Percentiles rank a stretch among this genome's conserved stretches.
Conservation (phyloP, 2,329 filamentous ascomycete species). For the Cytospora piceicola region DNA sequence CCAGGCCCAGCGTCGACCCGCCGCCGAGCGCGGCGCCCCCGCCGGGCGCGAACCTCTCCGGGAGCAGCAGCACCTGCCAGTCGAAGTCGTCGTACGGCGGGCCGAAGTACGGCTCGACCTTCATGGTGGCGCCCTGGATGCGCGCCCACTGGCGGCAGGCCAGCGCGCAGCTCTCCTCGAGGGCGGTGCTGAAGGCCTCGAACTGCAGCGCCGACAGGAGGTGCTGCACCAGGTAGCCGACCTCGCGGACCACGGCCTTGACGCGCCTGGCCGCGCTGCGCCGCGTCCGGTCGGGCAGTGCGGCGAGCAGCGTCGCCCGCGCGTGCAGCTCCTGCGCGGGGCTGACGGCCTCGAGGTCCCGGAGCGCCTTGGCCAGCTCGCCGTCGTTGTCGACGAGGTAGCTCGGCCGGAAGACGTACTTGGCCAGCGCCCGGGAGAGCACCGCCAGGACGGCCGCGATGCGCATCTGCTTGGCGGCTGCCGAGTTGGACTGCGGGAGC, state of each 20-base stretch:
- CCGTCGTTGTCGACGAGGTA: conserved; percentile 41
- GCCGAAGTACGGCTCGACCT: conserved; percentile 44
- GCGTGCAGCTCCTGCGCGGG: conserved; percentile 39
- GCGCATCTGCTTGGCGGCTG: conserved; percentile 44
- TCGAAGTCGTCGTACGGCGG: conserved; percentile 43
- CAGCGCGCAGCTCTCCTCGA: conserved; percentile 37
- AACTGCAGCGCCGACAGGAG: conserved; percentile 40
- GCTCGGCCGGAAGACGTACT: conserved; percentile 42
- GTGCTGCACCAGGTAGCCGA: conserved; percentile 41
- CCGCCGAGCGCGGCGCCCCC: not conserved
- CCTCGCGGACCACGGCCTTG: conserved; percentile 41
- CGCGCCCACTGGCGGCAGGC: conserved; percentile 41
- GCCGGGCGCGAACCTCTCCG: conserved; percentile 34
- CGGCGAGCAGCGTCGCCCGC: conserved; percentile 39
- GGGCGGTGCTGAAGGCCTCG: conserved; percentile 38
- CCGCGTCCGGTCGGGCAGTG: conserved; percentile 39
- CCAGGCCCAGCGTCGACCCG: conserved; percentile 16
- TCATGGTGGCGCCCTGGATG: conserved; percentile 40
- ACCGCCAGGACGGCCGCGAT: conserved; percentile 41
- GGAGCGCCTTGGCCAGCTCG: conserved; percentile 39
- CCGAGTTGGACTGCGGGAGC: conserved; percentile 42
- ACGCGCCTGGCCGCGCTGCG: conserved; percentile 37
- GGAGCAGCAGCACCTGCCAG: conserved; percentile 42
- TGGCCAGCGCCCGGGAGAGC: conserved; percentile 40
- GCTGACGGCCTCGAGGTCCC: conserved; percentile 38